Percentiles rank a stretch among this genome's conserved stretches.
phyloP scores from a whole-genome alignment of 352 stramenopile genomes.

The Saprolegnia parasitica region DNA sequence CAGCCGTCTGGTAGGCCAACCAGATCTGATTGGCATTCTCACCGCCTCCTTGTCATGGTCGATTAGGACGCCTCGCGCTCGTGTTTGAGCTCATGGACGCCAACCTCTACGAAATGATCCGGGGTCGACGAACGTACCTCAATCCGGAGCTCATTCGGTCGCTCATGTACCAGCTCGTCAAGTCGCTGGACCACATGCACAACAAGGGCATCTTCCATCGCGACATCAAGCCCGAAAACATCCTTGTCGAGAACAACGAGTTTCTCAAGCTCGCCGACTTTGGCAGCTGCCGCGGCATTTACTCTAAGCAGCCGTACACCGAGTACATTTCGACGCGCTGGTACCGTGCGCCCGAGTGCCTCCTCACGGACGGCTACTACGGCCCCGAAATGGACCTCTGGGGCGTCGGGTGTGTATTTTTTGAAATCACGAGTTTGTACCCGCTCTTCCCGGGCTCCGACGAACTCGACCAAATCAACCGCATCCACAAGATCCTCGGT shows the following conservation, averaged over 20 bases:
- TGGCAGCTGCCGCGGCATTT: conserved; percentile 92
- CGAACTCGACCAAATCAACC: conserved; percentile 93
- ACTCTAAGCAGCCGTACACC: conserved; percentile 94
- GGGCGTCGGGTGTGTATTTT: conserved; percentile 94
- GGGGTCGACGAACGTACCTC: conserved; percentile 79
- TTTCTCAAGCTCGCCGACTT: conserved; percentile 90
- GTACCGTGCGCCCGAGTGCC: conserved; percentile 93
- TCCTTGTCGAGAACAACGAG: conserved; percentile 83
- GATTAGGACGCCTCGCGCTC: conserved; percentile 86
- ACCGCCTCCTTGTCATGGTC: no score
- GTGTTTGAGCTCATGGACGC: conserved; percentile 97
- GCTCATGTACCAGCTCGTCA: conserved; percentile 92
- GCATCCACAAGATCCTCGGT: conserved; percentile 93
- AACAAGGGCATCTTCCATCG: conserved; percentile 96
- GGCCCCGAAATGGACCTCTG: conserved; percentile 95
- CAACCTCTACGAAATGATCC: conserved; percentile 96
- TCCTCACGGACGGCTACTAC: conserved; percentile 95
- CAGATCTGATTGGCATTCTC: background rate
- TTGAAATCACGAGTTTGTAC: conserved; percentile 93
- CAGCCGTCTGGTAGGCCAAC: conserved; percentile 47
- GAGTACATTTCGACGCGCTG: conserved; percentile 96
- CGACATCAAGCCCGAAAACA: conserved; percentile 97
- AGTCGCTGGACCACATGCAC: conserved; percentile 96
- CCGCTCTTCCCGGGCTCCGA: conserved; percentile 93
- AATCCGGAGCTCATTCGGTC: conserved; percentile 77